Conservation (phyloP, 1,284 basidiomycete species). For the Sporisorium iseilematis-ciliati region DNA sequence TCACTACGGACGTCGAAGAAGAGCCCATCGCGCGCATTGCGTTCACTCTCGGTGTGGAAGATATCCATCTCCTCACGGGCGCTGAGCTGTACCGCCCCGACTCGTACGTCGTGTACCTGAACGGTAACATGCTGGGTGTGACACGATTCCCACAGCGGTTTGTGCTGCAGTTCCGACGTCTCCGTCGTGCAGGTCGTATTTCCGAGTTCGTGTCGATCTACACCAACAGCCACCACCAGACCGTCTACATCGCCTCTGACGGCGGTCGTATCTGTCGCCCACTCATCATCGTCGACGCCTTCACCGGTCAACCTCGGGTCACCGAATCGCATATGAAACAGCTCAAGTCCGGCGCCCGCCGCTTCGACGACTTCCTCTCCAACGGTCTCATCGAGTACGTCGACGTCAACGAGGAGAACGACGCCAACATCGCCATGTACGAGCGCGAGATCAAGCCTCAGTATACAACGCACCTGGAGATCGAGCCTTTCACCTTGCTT, state of each 20-base stretch:
- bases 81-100: slow-evolving; percentile 92
- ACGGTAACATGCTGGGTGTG: slow-evolving; percentile 94
- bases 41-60: slow-evolving; percentile 96
- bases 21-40: slow-evolving; percentile 89
- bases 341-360: slow-evolving; percentile 82
- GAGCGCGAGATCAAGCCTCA: slow-evolving; percentile 83
- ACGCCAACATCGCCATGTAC: slow-evolving; percentile 95
- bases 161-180: slow-evolving; percentile 87
- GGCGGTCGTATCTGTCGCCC: slow-evolving; percentile 98
- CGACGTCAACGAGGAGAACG: slow-evolving; percentile 99
- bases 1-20: slow-evolving; percentile 98
- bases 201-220: slow-evolving; percentile 98
- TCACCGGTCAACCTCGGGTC: slow-evolving; percentile 80
- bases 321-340: slow-evolving; percentile 82
- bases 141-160: slow-evolving; percentile 88
- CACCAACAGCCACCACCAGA: slow-evolving; percentile 93
- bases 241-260: slow-evolving; percentile 96
- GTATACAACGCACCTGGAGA: slow-evolving; percentile 94
- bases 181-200: slow-evolving; percentile 89
- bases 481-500: slow-evolving; percentile 97
- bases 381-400: slow-evolving; percentile 99
- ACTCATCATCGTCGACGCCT: slow-evolving; percentile 90
- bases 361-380: slow-evolving; percentile 94
- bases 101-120: slow-evolving; percentile 95
- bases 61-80: slow-evolving; percentile 91